Percentiles rank a stretch among this genome's conserved stretches.
These are phyloP conservation scores for Melampsora abietis-canadensis DNA, from an alignment of 1,284 basidiomycete species.

Conservation along the genomic window DNA sequence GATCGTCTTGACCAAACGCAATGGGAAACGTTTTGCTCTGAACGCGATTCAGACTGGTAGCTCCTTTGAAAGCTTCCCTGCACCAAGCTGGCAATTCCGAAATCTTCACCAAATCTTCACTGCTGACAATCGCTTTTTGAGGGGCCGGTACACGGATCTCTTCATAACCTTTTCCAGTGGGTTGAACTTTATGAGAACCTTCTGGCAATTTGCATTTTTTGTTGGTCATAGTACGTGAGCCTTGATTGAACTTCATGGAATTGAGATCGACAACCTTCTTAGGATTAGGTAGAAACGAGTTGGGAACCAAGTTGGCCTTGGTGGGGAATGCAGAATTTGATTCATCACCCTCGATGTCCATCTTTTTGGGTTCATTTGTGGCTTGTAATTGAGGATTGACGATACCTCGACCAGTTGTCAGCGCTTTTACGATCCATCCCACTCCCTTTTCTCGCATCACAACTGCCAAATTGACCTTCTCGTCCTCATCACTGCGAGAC, in stretches of 20 bases:
- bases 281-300: conserved; percentile 74
- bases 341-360: conserved; percentile 67
- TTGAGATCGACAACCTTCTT: conserved; percentile 85
- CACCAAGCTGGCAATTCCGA: conserved; percentile 80
- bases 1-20: conserved; percentile 87
- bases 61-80: conserved; percentile 69
- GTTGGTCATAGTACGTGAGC: conserved; percentile 94
- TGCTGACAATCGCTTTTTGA: conserved; percentile 66
- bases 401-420: conserved; percentile 54
- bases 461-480: conserved; percentile 89
- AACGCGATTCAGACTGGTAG: conserved; percentile 82
- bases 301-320: conserved; percentile 83
- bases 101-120: conserved; percentile 68
- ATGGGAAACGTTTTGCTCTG: conserved; percentile 89
- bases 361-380: conserved; percentile 51
- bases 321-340: conserved; percentile 62
- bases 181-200: conserved; percentile 80
- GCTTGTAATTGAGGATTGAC: conserved; percentile 44
- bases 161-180: conserved; percentile 92
- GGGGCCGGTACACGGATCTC: conserved; percentile 97
- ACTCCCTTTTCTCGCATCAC: conserved; percentile 96
- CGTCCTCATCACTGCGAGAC: conserved; percentile 81
- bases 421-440: conserved; percentile 88
- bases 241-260: conserved; percentile 90
- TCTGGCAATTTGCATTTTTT: conserved; percentile 97